Base-by-base conservation (phyloP, 2,329 filamentous ascomycete genomes). In the Penicillium sclerotiorum region DNA sequence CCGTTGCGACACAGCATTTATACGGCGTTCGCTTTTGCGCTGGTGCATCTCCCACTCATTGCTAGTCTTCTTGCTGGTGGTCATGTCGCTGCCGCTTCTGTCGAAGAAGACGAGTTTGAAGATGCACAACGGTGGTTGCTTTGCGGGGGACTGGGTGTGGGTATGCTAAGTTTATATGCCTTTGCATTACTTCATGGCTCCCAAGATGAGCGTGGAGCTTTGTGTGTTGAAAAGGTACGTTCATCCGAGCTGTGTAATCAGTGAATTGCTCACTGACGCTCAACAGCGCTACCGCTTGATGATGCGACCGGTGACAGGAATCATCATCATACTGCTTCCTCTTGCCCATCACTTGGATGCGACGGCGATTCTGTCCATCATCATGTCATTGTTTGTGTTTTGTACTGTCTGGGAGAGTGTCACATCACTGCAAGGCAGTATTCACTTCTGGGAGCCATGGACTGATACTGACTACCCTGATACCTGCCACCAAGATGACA, bases 1-100 rank as follows among this genome's bases (percentile, higher is more conserved):
- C 75, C 77, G 0, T 68, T 79, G 37, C 70, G 74, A n/a, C 64
- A 76, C 32, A 76, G 69, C 15, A 70, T 73, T 0, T 72, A 65
- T 60, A 75, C 74, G 5, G 74, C 74, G 0, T 77, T 78, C 52
- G 64, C 66, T 4, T 79, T 76, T 67, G 73, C 75, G 42, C 56
- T 74, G 15, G 60, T 78, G 13, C 76, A 78, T 43, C 57, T 78
- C 9, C 77, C 76, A 0, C 60, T 79, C 8, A 68, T 74, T 27
- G 76, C 74, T 1, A 72, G 73, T 25, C 68, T 79, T 33, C 52
- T 79, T n/a, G 77, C 77, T 20, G 75, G 75, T 15, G 77, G 77
- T 0, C 76, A 79, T 51, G 67, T 78, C 11, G 70, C 71, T 13
- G 76, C 77, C 6, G 59, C 69, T 2, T 76, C 72, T 32, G 71